These are phyloP conservation scores for Agrocybe praecox DNA, from an alignment of 768 basidiomycete species.

Conservation along the genomic window DNA sequence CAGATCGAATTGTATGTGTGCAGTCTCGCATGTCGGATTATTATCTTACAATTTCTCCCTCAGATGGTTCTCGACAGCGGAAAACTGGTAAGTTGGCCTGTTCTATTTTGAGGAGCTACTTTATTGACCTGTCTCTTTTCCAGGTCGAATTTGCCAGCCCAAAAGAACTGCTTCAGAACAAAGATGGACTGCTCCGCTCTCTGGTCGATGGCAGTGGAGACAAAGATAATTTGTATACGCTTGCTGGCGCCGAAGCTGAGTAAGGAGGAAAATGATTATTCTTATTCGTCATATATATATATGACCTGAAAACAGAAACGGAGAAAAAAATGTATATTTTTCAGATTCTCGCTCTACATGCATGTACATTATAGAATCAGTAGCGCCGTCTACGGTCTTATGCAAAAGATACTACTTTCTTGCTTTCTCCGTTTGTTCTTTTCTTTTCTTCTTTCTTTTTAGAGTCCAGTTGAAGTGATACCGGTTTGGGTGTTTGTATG, in stretches of 20 bases:
- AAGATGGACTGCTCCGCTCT: slow-evolving; percentile 12
- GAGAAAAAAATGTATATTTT: too few relatives aligned
- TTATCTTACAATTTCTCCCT: not conserved
- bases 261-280: not conserved
- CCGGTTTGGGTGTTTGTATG: too few relatives aligned
- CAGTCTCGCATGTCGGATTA: not conserved
- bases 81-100: not conserved
- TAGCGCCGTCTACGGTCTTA: too few relatives aligned
- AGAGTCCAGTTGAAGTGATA: too few relatives aligned
- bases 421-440: too few relatives aligned
- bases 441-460: too few relatives aligned
- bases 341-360: too few relatives aligned
- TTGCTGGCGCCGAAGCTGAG: slow-evolving; percentile 18
- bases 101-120: not conserved
- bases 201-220: slow-evolving; percentile 23
- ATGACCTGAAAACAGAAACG: too few relatives aligned
- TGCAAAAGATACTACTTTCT: too few relatives aligned
- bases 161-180: slow-evolving; percentile 10
- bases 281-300: too few relatives aligned
- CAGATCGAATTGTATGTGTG: slow-evolving; percentile 49
- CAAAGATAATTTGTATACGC: slow-evolving; percentile 13
- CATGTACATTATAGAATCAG: too few relatives aligned
- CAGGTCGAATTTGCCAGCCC: slow-evolving; percentile 22
- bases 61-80: slow-evolving; percentile 2
- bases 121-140: not conserved